Conservation (phyloP, 495 filamentous ascomycete species). For the Podospora anserina region DNA sequence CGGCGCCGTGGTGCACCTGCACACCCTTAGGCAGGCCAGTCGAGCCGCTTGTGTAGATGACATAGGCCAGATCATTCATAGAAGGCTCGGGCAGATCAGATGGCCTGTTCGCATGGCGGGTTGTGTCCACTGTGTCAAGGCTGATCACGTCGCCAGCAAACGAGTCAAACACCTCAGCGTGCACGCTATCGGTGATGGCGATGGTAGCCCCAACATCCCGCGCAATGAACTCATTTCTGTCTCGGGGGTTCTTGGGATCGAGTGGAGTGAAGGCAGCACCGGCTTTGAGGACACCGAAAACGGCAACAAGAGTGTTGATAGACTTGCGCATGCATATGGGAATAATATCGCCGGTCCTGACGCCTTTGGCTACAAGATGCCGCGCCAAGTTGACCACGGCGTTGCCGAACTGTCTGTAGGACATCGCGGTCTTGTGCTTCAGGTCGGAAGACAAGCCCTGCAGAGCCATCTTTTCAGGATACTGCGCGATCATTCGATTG, state of each 20-base stretch:
- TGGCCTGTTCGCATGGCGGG: no score
- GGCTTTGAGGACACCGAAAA: background rate
- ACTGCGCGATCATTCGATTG: no score
- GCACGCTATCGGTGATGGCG: background rate
- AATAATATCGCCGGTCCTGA: background rate
- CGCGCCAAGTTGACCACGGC: background rate
- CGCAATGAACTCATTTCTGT: no score
- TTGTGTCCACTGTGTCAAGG: no score
- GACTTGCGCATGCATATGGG: background rate
- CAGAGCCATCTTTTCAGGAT: no score
- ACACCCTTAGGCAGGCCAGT: conserved; percentile 69
- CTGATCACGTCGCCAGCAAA: no score
- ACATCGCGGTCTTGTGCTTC: no score
- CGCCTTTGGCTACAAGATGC: background rate
- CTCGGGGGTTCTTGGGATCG: background rate
- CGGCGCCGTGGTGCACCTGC: conserved; percentile 51
- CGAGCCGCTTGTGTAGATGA: conserved; percentile 68
- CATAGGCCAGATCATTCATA: conserved; percentile 45
- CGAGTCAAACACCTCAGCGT: no score
- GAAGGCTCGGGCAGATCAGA: no score
- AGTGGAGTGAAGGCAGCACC: background rate
- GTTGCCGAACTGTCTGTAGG: background rate
- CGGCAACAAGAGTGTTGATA: background rate
- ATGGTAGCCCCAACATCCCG: background rate
- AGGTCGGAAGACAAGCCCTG: no score